Evolutionary conservation across 2,329 filamentous ascomycete genomes (phyloP).

Genomic region (Aureobasidium sp.): DNA sequence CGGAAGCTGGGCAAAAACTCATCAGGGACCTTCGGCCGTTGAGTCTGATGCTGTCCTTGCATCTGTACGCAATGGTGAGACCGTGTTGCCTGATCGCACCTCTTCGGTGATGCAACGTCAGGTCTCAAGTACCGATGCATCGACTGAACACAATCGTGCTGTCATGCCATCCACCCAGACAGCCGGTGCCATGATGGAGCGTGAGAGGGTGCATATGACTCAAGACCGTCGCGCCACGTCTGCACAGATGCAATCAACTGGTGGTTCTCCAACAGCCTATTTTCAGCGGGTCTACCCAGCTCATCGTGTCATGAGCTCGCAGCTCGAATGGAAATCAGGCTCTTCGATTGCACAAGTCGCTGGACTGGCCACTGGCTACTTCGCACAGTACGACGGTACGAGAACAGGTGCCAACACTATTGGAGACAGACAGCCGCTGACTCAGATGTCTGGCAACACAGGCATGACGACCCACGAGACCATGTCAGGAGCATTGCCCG

Average conservation of each 20-base stretch:
- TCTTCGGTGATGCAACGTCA: slow-evolving; percentile 16
- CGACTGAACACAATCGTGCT: background rate
- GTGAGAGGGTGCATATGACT: background rate
- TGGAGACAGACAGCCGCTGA: slow-evolving; percentile 11
- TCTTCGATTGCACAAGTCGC: slow-evolving; percentile 24
- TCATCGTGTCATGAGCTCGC: slow-evolving; percentile 23
- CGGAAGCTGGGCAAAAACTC: slow-evolving; percentile 24
- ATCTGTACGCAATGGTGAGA: slow-evolving; percentile 8
- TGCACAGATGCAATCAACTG: slow-evolving; percentile 10
- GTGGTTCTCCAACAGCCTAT: slow-evolving; percentile 7
- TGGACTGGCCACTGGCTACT: slow-evolving; percentile 23
- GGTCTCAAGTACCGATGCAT: background rate
- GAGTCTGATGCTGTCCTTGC: slow-evolving; percentile 10
- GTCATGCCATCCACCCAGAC: background rate
- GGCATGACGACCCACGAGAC: slow-evolving; percentile 6
- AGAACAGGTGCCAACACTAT: slow-evolving; percentile 8
- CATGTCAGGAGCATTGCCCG: background rate
- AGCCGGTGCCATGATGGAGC: background rate
- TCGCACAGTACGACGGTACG: slow-evolving; percentile 27
- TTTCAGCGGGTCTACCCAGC: slow-evolving; percentile 13
- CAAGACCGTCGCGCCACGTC: slow-evolving; percentile 13
- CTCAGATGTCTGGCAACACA: slow-evolving; percentile 9
- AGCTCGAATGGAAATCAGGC: slow-evolving; percentile 24
- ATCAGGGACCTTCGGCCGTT: slow-evolving; percentile 1
- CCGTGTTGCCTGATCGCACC: slow-evolving; percentile 17